phyloP scores from a whole-genome alignment of 139 green algal species.

The Deuterostichococcus epilithicus region DNA sequence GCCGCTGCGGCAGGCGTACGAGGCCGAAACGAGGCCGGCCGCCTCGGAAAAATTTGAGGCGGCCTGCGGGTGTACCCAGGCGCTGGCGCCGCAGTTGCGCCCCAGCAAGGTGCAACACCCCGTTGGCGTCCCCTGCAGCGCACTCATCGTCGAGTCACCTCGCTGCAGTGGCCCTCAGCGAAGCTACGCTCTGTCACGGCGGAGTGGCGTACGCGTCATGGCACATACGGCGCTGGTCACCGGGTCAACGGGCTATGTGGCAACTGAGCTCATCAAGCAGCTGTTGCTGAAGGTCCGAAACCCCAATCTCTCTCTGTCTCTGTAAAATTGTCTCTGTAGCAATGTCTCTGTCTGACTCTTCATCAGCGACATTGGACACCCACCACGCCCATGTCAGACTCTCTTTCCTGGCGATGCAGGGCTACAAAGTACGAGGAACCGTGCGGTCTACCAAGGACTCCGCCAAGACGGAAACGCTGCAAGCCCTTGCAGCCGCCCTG shows the following conservation, averaged over 20 bases:
- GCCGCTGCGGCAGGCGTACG: constrained; percentile 52
- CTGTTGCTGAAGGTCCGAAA: constrained; percentile 28
- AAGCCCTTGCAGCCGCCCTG: constrained; percentile 4
- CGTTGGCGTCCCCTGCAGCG: constrained; percentile 55
- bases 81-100: constrained; percentile 32
- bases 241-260: constrained; percentile 40
- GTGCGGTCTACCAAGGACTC: constrained; percentile 19
- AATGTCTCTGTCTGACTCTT: too few relatives aligned
- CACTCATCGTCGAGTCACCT: too few relatives aligned
- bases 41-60: too few relatives aligned
- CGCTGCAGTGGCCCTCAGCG: too few relatives aligned
- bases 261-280: constrained; percentile 41
- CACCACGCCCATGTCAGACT: too few relatives aligned
- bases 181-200: too few relatives aligned
- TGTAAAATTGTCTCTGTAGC: too few relatives aligned
- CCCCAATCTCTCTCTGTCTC: too few relatives aligned
- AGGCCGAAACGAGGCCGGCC: constrained; percentile 52
- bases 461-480: constrained; percentile 18
- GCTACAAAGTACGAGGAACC: constrained; percentile 45
- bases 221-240: constrained; percentile 29
- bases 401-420: too few relatives aligned
- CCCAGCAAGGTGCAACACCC: constrained; percentile 55
- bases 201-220: neutral
- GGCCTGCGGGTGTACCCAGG: constrained; percentile 77
- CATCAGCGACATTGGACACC: too few relatives aligned